phyloP scores from a whole-genome alignment of 768 basidiomycete species.

The Collybia nuda region DNA sequence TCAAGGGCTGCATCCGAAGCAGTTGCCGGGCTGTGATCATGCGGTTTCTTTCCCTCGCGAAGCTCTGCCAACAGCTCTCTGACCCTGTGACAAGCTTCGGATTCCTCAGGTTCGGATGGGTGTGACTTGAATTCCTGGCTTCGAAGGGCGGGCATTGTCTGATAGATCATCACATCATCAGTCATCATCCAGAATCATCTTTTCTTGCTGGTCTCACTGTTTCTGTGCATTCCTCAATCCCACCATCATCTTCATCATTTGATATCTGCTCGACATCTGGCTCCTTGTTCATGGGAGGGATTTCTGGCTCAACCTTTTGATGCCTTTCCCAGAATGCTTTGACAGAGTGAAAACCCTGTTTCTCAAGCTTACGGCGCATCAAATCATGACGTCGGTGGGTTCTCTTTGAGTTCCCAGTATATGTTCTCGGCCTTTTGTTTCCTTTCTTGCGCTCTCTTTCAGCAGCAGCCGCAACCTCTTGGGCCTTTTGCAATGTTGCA shows the following conservation, averaged over 20 bases:
- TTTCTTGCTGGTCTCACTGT: background rate
- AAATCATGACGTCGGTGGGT: background rate
- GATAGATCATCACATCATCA: too few species aligned
- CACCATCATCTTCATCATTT: background rate
- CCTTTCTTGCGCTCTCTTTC: background rate
- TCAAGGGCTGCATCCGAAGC: background rate
- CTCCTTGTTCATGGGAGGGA: background rate
- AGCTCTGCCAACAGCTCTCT: slow-evolving; percentile 2
- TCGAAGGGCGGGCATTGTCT: too few species aligned
- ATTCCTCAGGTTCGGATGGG: background rate
- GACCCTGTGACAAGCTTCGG: background rate
- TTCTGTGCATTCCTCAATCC: background rate
- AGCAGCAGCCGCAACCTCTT: background rate
- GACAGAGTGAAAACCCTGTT: background rate
- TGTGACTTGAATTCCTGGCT: too few species aligned
- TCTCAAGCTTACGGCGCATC: background rate
- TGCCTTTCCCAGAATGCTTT: background rate
- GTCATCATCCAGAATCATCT: too few species aligned
- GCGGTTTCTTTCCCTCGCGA: background rate
- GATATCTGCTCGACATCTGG: background rate
- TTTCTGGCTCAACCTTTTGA: background rate
- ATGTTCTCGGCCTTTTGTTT: background rate
- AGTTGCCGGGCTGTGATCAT: background rate
- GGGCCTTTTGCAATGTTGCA: background rate
- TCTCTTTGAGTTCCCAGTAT: background rate